Conservation (phyloP, 352 stramenopile species). For the Pythium folliculosum region DNA sequence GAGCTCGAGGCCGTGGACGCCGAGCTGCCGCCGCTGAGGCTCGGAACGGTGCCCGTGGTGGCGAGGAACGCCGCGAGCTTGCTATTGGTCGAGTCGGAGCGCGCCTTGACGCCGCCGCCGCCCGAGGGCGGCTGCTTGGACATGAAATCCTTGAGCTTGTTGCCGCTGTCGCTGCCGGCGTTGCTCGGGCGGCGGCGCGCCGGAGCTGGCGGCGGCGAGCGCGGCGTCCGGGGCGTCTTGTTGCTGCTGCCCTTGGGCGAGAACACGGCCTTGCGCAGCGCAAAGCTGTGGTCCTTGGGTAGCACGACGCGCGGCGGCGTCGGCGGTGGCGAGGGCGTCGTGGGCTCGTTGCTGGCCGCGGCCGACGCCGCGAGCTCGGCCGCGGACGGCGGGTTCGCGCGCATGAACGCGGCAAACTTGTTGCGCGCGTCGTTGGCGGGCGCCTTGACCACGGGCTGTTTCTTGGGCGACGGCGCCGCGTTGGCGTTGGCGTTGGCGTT, state of each 20-base stretch:
- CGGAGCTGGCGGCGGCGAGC: conserved; percentile 12
- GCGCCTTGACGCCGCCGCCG: conserved; percentile 37
- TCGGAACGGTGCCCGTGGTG: conserved; percentile 48
- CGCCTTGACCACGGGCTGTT: background rate
- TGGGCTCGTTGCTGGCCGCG: background rate
- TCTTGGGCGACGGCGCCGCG: background rate
- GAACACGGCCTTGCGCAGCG: conserved; percentile 65
- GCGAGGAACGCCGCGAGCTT: conserved; percentile 83
- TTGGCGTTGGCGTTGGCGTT: background rate
- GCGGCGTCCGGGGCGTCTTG: conserved; percentile 20
- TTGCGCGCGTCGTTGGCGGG: conserved; percentile 49
- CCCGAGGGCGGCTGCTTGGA: conserved; percentile 56
- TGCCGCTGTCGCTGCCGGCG: conserved; percentile 57
- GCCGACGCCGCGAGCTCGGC: background rate
- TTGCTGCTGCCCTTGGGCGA: conserved; percentile 33
- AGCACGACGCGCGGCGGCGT: conserved; percentile 18
- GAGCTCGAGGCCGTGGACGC: conserved; percentile 24
- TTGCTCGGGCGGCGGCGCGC: conserved; percentile 31
- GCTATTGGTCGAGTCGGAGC: conserved; percentile 58
- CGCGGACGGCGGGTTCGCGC: conserved; percentile 55
- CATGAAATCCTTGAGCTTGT: conserved; percentile 85
- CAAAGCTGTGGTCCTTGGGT: conserved; percentile 45
- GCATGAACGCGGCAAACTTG: conserved; percentile 85
- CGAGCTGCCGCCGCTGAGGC: conserved; percentile 23
- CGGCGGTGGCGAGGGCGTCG: conserved; percentile 16